These are phyloP conservation scores for Gigaspora rosea DNA, from an alignment of 192 early-diverging fungal genomes.

Conservation along the genomic window DNA sequence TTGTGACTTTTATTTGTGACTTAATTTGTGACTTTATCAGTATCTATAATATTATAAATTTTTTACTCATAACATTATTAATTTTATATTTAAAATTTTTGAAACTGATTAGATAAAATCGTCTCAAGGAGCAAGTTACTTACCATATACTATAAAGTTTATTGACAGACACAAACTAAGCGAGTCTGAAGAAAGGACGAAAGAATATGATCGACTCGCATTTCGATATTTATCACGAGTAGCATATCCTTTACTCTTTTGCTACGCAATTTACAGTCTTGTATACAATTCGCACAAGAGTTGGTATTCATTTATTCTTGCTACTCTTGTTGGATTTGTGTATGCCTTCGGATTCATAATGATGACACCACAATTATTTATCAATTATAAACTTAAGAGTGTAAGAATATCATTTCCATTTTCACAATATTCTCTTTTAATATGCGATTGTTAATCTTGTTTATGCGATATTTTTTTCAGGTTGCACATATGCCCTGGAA, in stretches of 20 bases:
- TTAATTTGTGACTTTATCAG: not conserved
- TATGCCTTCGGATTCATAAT: conserved; percentile 84
- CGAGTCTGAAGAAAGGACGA: conserved; percentile 57
- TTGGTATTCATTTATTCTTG: conserved; percentile 88
- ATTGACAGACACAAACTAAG: conserved; percentile 40
- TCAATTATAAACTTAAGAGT: conserved; percentile 86
- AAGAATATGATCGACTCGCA: conserved; percentile 73
- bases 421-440: not conserved
- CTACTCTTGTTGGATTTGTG: conserved; percentile 87
- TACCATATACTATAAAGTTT: conserved; percentile 24
- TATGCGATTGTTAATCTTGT: not conserved
- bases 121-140: conserved; percentile 4
- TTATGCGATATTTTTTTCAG: conserved; percentile 31
- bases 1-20: not conserved
- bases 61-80: not conserved
- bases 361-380: conserved; percentile 89
- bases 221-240: conserved; percentile 82
- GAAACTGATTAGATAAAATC: conserved; percentile 24
- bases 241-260: conserved; percentile 72
- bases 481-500: conserved; percentile 95
- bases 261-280: conserved; percentile 83
- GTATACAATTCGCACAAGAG: conserved; percentile 86
- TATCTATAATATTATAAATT: not conserved
- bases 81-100: not conserved
- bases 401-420: conserved; percentile 38